Conservation (phyloP, 2,329 filamentous ascomycete species). For the Phialemonium atrogriseum region DNA sequence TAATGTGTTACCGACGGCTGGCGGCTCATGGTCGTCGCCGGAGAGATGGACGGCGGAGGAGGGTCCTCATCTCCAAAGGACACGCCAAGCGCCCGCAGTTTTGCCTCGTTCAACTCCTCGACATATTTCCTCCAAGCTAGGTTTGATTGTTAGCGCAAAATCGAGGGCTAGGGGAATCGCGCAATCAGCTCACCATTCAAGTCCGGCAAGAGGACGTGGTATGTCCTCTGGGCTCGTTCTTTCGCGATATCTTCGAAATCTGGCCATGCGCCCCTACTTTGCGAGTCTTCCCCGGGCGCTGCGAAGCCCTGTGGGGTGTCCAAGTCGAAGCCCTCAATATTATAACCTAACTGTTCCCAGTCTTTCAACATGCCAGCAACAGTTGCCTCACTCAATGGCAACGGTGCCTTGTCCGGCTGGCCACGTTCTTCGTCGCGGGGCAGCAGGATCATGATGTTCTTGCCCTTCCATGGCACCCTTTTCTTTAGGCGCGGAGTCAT, state of each 20-base stretch:
- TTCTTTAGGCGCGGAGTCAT: slow-evolving; percentile 55
- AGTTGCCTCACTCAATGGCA: slow-evolving; percentile 46
- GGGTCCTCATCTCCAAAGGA: slow-evolving; percentile 69
- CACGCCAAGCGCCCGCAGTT: slow-evolving; percentile 84
- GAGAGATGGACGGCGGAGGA: slow-evolving; percentile 54
- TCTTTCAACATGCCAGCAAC: slow-evolving; percentile 53
- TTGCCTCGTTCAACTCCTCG: slow-evolving; percentile 77
- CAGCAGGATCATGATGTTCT: slow-evolving; percentile 63
- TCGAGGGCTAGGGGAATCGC: background rate
- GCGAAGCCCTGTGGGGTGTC: slow-evolving; percentile 34
- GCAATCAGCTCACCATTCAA: slow-evolving; percentile 42
- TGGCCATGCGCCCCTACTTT: slow-evolving; percentile 65
- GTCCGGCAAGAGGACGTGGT: slow-evolving; percentile 61
- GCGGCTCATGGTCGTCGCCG: slow-evolving; percentile 53
- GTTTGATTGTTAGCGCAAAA: slow-evolving; percentile 9
- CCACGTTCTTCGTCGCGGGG: slow-evolving; percentile 62
- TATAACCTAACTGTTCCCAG: slow-evolving; percentile 64
- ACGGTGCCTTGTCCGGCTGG: slow-evolving; percentile 40
- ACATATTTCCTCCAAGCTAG: slow-evolving; percentile 69
- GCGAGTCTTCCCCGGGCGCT: slow-evolving; percentile 36
- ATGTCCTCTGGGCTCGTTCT: slow-evolving; percentile 46
- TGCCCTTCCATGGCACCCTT: slow-evolving; percentile 67
- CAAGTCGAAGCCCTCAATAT: slow-evolving; percentile 60
- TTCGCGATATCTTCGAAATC: slow-evolving; percentile 46
- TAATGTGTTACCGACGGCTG: slow-evolving; percentile 63